Conservation (phyloP, 768 basidiomycete genomes). For the Leccinum aurantiacum region DNA sequence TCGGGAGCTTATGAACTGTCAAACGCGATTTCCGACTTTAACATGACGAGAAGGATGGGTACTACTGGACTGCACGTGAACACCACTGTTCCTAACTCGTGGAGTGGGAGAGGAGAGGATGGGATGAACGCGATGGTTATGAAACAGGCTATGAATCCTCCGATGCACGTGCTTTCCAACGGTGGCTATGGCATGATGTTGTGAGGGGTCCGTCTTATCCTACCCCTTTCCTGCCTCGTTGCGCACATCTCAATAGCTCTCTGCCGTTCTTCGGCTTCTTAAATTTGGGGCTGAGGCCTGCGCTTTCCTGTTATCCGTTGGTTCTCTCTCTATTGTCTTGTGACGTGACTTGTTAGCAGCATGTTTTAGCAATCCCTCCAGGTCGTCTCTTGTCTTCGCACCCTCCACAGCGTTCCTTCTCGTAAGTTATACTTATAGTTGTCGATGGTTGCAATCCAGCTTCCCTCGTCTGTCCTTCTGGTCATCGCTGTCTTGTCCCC, state of each 20-base stretch:
- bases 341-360: slow-evolving; percentile 14
- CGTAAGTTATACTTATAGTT: slow-evolving; percentile 15
- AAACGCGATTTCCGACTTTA: slow-evolving; percentile 29
- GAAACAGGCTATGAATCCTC: slow-evolving; percentile 35
- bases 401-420: not conserved
- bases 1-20: slow-evolving; percentile 38
- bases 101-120: slow-evolving; percentile 29
- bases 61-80: slow-evolving; percentile 28
- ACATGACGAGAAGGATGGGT: slow-evolving; percentile 23
- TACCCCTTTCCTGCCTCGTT: slow-evolving; percentile 7
- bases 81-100: slow-evolving; percentile 24
- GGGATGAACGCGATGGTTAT: slow-evolving; percentile 36
- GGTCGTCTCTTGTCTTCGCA: slow-evolving; percentile 6
- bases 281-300: slow-evolving; percentile 18
- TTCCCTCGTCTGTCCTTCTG: not conserved
- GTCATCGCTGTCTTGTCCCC: slow-evolving; percentile 6
- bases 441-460: slow-evolving; percentile 15
- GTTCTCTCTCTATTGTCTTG: slow-evolving; percentile 9
- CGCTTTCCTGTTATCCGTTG: slow-evolving; percentile 15
- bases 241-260: slow-evolving; percentile 11
- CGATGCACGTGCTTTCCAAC: slow-evolving; percentile 42
- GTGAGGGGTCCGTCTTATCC: slow-evolving; percentile 19
- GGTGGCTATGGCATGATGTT: slow-evolving; percentile 41
- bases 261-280: slow-evolving; percentile 11
- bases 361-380: slow-evolving; percentile 12